Conservation (phyloP, 2,329 filamentous ascomycete species). For the Fonsecaea pedrosoi region DNA sequence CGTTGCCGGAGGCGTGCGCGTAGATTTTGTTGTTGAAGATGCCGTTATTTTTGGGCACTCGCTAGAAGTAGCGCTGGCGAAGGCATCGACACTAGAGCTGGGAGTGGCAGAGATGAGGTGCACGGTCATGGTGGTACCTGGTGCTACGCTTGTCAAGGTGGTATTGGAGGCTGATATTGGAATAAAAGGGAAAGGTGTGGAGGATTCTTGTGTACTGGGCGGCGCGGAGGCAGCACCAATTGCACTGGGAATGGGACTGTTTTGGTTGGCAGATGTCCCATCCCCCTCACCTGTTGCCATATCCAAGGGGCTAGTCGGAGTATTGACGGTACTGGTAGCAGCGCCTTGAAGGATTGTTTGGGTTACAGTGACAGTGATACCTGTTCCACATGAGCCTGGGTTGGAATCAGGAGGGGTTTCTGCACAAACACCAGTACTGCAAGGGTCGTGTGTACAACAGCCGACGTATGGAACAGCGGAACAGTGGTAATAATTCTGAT, state of each 20-base stretch:
- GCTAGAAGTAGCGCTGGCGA: constrained; percentile 9
- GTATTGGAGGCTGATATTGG: constrained; percentile 13
- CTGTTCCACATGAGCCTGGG: constrained; percentile 20
- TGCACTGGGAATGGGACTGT: background rate
- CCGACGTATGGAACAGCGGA: constrained; percentile 17
- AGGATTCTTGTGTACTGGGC: background rate
- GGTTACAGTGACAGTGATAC: constrained; percentile 30
- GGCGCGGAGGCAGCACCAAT: constrained; percentile 1
- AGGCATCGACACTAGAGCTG: background rate
- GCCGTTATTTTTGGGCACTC: constrained; percentile 19
- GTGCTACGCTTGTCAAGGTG: constrained; percentile 19
- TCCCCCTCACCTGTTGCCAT: constrained; percentile 7
- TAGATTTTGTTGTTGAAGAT: constrained; percentile 4
- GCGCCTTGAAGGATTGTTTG: constrained; percentile 31
- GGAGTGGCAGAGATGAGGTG: constrained; percentile 25
- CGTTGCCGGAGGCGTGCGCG: constrained; percentile 18
- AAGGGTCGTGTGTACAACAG: constrained; percentile 23
- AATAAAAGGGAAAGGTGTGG: constrained; percentile 3
- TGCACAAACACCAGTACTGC: constrained; percentile 15
- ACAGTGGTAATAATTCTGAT: constrained; percentile 22
- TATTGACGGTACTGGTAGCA: constrained; percentile 26
- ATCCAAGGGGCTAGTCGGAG: background rate
- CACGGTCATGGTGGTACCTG: constrained; percentile 31
- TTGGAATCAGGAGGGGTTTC: constrained; percentile 1
- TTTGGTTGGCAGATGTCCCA: background rate